A percentile compares a stretch with the other conserved stretches of the same genome.
Conservation (phyloP, 495 filamentous ascomycete species). For the Neurospora discreta region DNA sequence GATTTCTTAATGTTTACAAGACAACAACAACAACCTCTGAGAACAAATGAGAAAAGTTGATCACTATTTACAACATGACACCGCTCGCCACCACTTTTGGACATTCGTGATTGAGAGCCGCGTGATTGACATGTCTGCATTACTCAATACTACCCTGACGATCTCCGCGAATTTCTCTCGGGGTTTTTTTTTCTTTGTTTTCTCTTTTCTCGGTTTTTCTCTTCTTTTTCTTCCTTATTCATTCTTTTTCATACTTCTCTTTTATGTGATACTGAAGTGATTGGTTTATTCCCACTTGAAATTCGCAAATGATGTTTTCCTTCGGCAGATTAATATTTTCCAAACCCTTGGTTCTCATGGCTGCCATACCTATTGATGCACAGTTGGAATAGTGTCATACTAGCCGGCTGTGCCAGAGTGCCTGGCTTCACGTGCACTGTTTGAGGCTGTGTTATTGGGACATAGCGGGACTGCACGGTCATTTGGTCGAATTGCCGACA, state of each 20-base stretch:
- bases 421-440: neutral
- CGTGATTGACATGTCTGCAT: neutral
- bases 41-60: neutral
- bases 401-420: neutral
- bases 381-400: neutral
- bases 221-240: too few relatives aligned
- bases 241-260: too few relatives aligned
- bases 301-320: neutral
- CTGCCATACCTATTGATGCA: neutral
- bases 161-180: too few relatives aligned
- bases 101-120: neutral
- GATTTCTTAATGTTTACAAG: neutral
- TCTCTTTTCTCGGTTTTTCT: too few relatives aligned
- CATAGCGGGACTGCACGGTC: neutral
- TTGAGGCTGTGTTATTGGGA: neutral
- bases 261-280: neutral
- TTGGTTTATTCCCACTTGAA: neutral
- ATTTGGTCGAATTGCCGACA: neutral
- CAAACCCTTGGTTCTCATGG: neutral
- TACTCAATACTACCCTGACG: neutral
- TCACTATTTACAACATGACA: neutral
- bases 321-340: neutral
- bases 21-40: neutral
- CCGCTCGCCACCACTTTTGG: neutral
- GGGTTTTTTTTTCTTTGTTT: neutral